These are phyloP conservation scores for Alternaria gaisen DNA, from an alignment of 2,329 filamentous ascomycete genomes.

Conservation along the genomic window DNA sequence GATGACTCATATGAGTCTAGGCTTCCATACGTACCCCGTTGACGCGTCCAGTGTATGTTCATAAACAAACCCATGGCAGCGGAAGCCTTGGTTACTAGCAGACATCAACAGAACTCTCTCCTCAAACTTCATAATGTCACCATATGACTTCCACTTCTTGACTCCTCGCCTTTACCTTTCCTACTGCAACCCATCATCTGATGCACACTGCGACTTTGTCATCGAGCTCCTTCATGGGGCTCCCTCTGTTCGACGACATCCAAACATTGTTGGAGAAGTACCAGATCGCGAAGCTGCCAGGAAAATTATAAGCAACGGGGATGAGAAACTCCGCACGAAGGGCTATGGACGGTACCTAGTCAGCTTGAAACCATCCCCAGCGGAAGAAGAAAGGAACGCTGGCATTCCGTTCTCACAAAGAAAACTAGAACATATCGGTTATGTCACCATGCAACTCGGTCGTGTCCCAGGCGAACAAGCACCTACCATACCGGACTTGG, in stretches of 20 bases:
- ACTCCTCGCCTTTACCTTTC: conserved; percentile 54
- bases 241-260: not conserved
- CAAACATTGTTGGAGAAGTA: not conserved
- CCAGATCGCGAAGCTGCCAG: conserved; percentile 18
- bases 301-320: conserved; percentile 12
- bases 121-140: conserved; percentile 1
- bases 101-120: not conserved
- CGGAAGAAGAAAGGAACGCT: not conserved
- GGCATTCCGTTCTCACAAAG: conserved; percentile 4
- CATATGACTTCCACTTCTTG: conserved; percentile 68
- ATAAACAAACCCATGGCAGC: not conserved
- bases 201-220: conserved; percentile 26
- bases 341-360: conserved; percentile 41
- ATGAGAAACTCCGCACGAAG: conserved; percentile 22
- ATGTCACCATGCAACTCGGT: conserved; percentile 32
- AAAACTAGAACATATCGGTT: conserved; percentile 16
- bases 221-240: conserved; percentile 9
- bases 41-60: not conserved
- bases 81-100: not conserved
- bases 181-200: conserved; percentile 24
- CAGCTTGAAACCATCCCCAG: conserved; percentile 21
- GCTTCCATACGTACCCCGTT: not conserved
- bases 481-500: conserved; percentile 28
- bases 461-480: conserved; percentile 17
- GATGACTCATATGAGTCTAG: conserved; percentile 9